Evolutionary conservation across 176 grass and related monocot genomes (phyloP).

Genomic region (Carex littledalei): DNA sequence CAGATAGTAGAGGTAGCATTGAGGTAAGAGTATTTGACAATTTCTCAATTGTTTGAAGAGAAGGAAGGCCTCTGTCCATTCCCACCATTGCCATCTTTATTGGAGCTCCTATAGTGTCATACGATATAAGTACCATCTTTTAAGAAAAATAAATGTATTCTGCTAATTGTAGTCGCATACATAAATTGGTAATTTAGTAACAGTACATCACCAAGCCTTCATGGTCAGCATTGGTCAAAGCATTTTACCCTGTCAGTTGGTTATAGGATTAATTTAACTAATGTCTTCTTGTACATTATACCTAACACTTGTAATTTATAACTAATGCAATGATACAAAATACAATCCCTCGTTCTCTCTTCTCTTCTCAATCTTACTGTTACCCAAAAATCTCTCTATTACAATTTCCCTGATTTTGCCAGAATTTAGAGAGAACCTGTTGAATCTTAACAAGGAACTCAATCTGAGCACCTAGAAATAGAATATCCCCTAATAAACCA

Average conservation of each 20-base stretch:
- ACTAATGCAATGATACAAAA: too few relatives aligned
- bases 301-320: too few relatives aligned
- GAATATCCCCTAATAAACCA: neutral
- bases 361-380: too few relatives aligned
- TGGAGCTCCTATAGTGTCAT: slow-evolving; percentile 47
- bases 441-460: neutral
- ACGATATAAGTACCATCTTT: neutral
- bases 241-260: too few relatives aligned
- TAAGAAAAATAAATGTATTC: neutral
- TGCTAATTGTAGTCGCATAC: neutral
- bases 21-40: slow-evolving; percentile 68
- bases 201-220: too few relatives aligned
- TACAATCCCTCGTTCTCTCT: too few relatives aligned
- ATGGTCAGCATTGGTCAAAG: too few relatives aligned
- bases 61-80: slow-evolving; percentile 53
- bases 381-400: too few relatives aligned
- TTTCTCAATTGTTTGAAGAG: slow-evolving; percentile 53
- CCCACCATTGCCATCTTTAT: slow-evolving; percentile 82
- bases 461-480: neutral
- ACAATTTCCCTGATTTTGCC: too few relatives aligned
- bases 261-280: too few relatives aligned
- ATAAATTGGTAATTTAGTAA: neutral
- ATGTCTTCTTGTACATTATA: too few relatives aligned
- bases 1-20: slow-evolving; percentile 81
- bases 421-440: neutral